phyloP scores from a whole-genome alignment of 305 asterid species.

The Fraxinus greggii region DNA sequence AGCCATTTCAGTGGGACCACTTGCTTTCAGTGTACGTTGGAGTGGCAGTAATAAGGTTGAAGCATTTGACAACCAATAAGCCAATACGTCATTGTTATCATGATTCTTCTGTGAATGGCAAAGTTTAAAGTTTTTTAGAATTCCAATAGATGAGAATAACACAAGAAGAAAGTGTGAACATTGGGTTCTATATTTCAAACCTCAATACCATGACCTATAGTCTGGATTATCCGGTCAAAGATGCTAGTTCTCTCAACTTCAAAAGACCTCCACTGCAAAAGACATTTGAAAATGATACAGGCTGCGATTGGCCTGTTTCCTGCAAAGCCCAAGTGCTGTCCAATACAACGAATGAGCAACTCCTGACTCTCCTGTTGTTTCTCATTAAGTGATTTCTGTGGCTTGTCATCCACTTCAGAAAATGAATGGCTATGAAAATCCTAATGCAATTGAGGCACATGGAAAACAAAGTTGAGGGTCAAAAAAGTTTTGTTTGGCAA shows the following conservation, averaged over 20 bases:
- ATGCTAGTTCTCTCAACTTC: slow-evolving; percentile 76
- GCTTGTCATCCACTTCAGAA: slow-evolving; percentile 79
- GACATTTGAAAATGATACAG: slow-evolving; percentile 88
- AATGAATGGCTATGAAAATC: slow-evolving; percentile 78
- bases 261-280: slow-evolving; percentile 93
- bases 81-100: slow-evolving; percentile 59
- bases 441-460: slow-evolving; percentile 43
- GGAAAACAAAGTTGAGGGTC: slow-evolving; percentile 14
- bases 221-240: slow-evolving; percentile 63
- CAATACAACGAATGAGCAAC: slow-evolving; percentile 76
- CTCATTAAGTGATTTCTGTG: slow-evolving; percentile 86
- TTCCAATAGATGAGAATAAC: not conserved
- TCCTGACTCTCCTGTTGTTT: slow-evolving; percentile 92
- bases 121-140: slow-evolving; percentile 2
- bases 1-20: slow-evolving; percentile 60
- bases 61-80: slow-evolving; percentile 69
- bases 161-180: slow-evolving; percentile 20
- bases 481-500: slow-evolving; percentile 15
- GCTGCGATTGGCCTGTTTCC: slow-evolving; percentile 89
- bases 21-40: slow-evolving; percentile 68
- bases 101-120: slow-evolving; percentile 52
- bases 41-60: slow-evolving; percentile 60
- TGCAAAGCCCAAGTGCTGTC: slow-evolving; percentile 81
- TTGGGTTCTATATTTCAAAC: slow-evolving; percentile 37
- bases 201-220: slow-evolving; percentile 66